These are phyloP conservation scores for Gillenia trifoliata DNA, from an alignment of 306 rosid genomes.

Conservation along the genomic window DNA sequence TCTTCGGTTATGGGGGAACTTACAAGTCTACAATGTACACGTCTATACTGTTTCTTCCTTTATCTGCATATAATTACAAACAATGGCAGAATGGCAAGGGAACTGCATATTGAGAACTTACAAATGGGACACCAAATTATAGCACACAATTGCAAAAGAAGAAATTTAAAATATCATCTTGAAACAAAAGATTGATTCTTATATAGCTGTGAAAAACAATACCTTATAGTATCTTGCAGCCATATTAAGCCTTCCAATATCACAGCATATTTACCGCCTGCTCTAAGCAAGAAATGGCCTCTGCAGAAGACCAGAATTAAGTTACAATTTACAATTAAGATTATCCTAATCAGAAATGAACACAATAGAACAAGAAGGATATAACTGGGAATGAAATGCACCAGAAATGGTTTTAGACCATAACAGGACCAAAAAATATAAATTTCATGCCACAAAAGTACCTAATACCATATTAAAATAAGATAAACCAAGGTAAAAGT, in stretches of 20 bases:
- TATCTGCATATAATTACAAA: background rate
- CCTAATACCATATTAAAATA: background rate
- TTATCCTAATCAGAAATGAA: background rate
- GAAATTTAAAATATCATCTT: conserved; percentile 8
- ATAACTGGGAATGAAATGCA: background rate
- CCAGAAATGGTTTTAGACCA: background rate
- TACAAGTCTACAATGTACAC: background rate
- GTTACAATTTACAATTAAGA: background rate
- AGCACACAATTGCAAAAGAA: background rate
- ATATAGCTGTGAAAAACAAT: conserved; percentile 8
- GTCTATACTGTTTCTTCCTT: background rate
- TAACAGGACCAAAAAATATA: background rate
- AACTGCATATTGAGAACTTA: background rate
- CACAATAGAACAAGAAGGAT: background rate
- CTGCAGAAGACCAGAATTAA: conserved; percentile 30
- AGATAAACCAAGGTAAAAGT: background rate
- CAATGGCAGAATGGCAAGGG: background rate
- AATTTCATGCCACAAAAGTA: background rate
- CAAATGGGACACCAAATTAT: background rate
- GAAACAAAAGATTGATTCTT: background rate
- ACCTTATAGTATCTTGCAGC: conserved; percentile 96
- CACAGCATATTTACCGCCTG: conserved; percentile 69
- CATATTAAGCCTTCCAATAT: conserved; percentile 96
- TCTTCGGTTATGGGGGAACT: background rate
- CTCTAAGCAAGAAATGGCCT: conserved; percentile 75